A percentile compares a stretch with the other conserved stretches of the same genome.
phyloP scores from a whole-genome alignment of 1,139 yeast species.

The Candida glucosophila region DNA sequence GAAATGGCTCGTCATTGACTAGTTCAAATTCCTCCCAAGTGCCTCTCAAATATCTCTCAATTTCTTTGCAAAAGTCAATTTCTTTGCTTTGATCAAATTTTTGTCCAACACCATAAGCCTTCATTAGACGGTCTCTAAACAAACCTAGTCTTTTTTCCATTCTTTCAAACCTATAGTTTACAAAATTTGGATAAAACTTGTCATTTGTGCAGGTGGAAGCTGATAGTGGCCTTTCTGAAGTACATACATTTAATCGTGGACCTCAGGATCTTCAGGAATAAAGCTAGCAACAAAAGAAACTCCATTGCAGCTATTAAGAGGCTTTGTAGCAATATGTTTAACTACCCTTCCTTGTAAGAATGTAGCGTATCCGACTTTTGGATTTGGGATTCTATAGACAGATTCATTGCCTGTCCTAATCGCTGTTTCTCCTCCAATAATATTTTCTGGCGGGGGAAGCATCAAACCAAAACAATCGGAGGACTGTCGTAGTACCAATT shows the following conservation, averaged over 20 bases:
- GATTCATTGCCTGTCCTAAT: slow-evolving; percentile 18
- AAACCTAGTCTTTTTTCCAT: slow-evolving; percentile 21
- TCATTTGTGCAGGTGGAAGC: slow-evolving; percentile 26
- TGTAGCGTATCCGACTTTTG: slow-evolving; percentile 23
- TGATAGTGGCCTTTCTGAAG: slow-evolving; percentile 33
- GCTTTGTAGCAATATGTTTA: slow-evolving; percentile 16
- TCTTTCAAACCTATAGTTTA: slow-evolving; percentile 28
- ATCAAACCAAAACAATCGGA: slow-evolving; percentile 24
- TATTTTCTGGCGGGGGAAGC: slow-evolving; percentile 21
- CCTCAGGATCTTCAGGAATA: slow-evolving; percentile 29
- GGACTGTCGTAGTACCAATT: slow-evolving; percentile 25
- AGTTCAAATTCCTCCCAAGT: slow-evolving; percentile 38
- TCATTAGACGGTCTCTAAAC: slow-evolving; percentile 14
- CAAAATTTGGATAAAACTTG: slow-evolving; percentile 35
- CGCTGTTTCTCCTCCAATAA: slow-evolving; percentile 28
- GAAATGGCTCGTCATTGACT: slow-evolving; percentile 17
- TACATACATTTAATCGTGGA: slow-evolving; percentile 29
- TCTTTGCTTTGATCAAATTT: slow-evolving; percentile 29
- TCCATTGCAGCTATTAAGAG: slow-evolving; percentile 21
- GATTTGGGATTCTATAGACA: slow-evolving; percentile 7
- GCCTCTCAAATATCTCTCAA: slow-evolving; percentile 23
- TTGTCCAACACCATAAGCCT: slow-evolving; percentile 11
- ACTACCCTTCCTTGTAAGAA: slow-evolving; percentile 35
- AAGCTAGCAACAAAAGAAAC: slow-evolving; percentile 30
- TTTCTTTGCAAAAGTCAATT: slow-evolving; percentile 21